Evolutionary conservation across 768 basidiomycete species (phyloP).

Genomic region (Agaricus bisporus): DNA sequence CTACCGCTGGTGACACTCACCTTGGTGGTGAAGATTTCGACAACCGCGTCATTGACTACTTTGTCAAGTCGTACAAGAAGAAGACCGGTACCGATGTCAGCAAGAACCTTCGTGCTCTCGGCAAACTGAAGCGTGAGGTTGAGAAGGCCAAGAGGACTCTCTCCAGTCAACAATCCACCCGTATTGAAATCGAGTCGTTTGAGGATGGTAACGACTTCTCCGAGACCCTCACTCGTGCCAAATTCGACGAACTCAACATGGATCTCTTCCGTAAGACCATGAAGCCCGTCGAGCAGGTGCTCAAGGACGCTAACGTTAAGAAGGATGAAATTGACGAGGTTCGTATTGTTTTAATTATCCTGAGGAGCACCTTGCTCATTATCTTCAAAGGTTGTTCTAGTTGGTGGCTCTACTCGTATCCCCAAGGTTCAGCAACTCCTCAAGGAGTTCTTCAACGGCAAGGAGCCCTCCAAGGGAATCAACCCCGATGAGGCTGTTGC

Average conservation of each 20-base stretch:
- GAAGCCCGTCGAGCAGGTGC: conserved; percentile 98
- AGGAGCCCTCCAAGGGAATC: conserved; percentile 97
- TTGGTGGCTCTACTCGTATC: conserved; percentile 98
- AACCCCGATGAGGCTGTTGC: conserved; percentile 99
- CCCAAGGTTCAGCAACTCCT: conserved; percentile 98
- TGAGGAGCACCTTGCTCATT: not conserved
- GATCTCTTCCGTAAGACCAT: conserved; percentile 99
- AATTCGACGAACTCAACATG: conserved; percentile 98
- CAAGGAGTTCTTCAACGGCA: conserved; percentile 94
- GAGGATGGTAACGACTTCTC: conserved; percentile 96
- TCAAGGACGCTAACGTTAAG: conserved; percentile 97
- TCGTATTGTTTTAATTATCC: conserved; percentile 11
- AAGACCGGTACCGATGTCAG: conserved; percentile 83
- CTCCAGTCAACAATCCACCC: conserved; percentile 83
- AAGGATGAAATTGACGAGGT: conserved; percentile 96
- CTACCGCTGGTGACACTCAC: conserved; percentile 92
- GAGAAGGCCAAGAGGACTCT: conserved; percentile 95
- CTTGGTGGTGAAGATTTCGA: conserved; percentile 96
- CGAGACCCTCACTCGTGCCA: conserved; percentile 95
- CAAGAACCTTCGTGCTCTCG: conserved; percentile 76
- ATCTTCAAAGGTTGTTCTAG: conserved; percentile 69
- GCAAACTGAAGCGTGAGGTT: conserved; percentile 90
- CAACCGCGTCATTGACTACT: conserved; percentile 87
- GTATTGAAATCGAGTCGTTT: conserved; percentile 94
- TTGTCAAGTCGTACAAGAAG: conserved; percentile 88